A percentile compares a stretch with the other conserved stretches of the same genome.
Evolutionary conservation across 805 yeast species (phyloP).

Genomic region (Pichia pseudocactophila): DNA sequence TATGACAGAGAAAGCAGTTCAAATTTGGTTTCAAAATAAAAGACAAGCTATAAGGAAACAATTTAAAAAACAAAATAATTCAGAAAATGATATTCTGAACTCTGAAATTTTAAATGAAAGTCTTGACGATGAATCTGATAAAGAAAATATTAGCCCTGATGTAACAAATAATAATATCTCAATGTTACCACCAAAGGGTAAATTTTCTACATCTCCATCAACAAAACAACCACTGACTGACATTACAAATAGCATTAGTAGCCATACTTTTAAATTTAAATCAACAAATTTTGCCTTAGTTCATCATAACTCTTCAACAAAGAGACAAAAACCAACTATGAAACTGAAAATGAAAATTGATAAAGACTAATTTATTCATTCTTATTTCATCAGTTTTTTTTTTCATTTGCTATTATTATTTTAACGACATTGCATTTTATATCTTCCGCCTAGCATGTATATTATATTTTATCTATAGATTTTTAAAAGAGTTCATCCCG

Average conservation of each 20-base stretch:
- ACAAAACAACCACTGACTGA: constrained; percentile 2
- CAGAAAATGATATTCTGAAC: background rate
- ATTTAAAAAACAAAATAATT: constrained; percentile 2
- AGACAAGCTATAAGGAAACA: constrained; percentile 68
- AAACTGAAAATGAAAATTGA: constrained; percentile 13
- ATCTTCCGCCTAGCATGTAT: too few relatives aligned
- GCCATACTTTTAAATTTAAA: constrained; percentile 30
- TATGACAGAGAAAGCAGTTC: constrained; percentile 97
- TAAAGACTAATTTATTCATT: background rate
- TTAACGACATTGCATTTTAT: too few relatives aligned
- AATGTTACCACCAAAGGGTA: constrained; percentile 9
- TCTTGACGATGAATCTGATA: background rate
- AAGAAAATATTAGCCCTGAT: constrained; percentile 4
- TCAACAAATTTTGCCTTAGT: constrained; percentile 26
- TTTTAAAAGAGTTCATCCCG: too few relatives aligned
- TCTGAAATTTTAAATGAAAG: background rate
- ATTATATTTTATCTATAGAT: too few relatives aligned
- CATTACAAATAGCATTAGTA: constrained; percentile 10
- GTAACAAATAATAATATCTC: background rate
- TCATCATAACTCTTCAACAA: constrained; percentile 21
- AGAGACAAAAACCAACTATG: constrained; percentile 27
- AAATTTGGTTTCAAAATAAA: constrained; percentile 96
- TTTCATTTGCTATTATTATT: too few relatives aligned
- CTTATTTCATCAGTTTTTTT: too few relatives aligned
- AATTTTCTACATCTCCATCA: constrained; percentile 3